Conservation (phyloP, 805 yeast species). For the Cyberlindnera lachancei region DNA sequence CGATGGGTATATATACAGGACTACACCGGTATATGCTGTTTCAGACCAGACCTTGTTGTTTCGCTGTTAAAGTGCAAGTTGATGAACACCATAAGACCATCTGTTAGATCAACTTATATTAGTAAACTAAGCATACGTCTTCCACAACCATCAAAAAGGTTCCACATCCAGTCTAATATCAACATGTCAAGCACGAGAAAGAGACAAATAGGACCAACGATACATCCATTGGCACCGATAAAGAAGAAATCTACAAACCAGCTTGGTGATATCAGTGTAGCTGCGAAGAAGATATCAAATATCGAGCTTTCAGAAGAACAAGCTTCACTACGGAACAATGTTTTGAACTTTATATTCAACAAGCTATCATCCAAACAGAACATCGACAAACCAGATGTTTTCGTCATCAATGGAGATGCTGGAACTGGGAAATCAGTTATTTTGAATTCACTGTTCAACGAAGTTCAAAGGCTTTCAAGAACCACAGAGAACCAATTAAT, state of each 20-base stretch:
- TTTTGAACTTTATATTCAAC: constrained; percentile 24
- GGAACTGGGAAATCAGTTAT: constrained; percentile 42
- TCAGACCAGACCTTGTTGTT: too few relatives aligned
- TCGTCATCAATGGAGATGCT: constrained; percentile 40
- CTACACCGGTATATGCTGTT: too few relatives aligned
- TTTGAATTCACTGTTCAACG: constrained; percentile 35
- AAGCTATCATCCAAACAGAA: constrained; percentile 12
- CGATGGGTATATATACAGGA: too few relatives aligned
- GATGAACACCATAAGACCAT: too few relatives aligned
- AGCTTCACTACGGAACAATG: constrained; percentile 20
- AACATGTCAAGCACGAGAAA: too few relatives aligned
- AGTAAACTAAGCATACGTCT: too few relatives aligned
- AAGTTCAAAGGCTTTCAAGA: constrained; percentile 28
- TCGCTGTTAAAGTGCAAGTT: too few relatives aligned
- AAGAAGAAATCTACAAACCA: neutral
- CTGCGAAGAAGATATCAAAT: constrained; percentile 30
- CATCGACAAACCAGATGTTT: constrained; percentile 27
- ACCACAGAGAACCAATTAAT: constrained; percentile 16
- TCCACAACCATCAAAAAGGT: too few relatives aligned
- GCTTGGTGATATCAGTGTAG: too few relatives aligned
- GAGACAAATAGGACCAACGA: neutral
- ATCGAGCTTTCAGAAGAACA: constrained; percentile 33
- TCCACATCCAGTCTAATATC: too few relatives aligned
- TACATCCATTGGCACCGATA: neutral
- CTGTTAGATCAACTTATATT: too few relatives aligned